Base-by-base conservation (phyloP, 768 basidiomycete species). In the Guyanaporus albipodus region DNA sequence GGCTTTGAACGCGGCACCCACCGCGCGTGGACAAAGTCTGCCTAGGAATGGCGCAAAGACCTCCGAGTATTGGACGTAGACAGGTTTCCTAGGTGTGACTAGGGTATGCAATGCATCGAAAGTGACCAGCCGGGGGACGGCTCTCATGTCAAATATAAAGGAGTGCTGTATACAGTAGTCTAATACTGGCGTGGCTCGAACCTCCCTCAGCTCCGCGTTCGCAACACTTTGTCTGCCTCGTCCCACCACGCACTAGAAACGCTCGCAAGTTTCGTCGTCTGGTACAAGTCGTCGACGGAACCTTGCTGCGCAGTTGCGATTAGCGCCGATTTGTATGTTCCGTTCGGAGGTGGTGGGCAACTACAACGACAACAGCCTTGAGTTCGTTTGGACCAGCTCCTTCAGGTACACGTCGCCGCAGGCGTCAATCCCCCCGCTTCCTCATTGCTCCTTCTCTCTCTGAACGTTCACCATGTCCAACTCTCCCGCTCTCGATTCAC, bases 101-200 rank as follows among this genome's bases (percentile, higher is more conserved):
- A 89, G 70, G n/a, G 89, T 91, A 57, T 84, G 79, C 21, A 90
- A 68, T 1, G 80, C 80, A 57, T 91, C 89, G 54, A 91, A 90
- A n/a, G 84, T 80, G 37, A 89, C 82, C 7, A 88, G 68, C 8
- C 74, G 12, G 12, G 31, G 31, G 7, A 28, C 27, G 8, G 31
- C 15, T 32, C 17, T 43, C 6, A 33, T 44, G 53, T 49, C 48
- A 56, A 52, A 47, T 42, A 58, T 51, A 44, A 15, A 18, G 42
- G 34, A 33, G 34, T 38, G 56, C 46, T 38, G 47, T 36, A 24
- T 15, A 34, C n/a, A n/a, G n/a, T n/a, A n/a, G n/a, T n/a, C n/a
- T n/a, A 15, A 5, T 27, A 19, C 12, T 38, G 38, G 44, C 46
- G 55, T 46, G 44, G 22, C 44, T 42, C 32, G 35, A 43, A 27